Base-by-base conservation (phyloP, 176 grass and related monocot species). In the Eleusine indica region DNA sequence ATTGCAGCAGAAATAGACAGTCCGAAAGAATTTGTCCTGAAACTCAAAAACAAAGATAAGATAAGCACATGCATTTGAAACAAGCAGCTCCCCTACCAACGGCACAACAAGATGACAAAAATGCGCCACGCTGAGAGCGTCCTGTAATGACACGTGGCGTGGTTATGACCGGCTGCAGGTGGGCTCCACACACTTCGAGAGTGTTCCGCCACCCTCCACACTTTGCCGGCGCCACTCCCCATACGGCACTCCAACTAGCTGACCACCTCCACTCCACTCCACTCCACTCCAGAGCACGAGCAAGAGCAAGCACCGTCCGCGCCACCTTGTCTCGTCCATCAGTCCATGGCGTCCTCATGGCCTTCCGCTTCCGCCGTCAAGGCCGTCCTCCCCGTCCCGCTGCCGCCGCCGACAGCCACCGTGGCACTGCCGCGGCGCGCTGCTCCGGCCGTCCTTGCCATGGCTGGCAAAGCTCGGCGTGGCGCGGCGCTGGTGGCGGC, bases 401-500 rank as follows among this genome's bases (percentile, higher is more conserved):
- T 3, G 18, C 77, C 3, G 65, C 75, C 8, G 49, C 75, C 29
- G 6, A 4, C 13, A 2, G 6, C 70, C 6, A 29, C 61, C 15
- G 15, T 38, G 30, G 15, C 29, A 28, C 14, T 51, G 28, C 14
- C 54, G 9, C 6, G 53, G 73, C 53, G 57, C 21, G 21, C 49
- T 11, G 46, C 7, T 18, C 29, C 60, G 3, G 47, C 32, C 9
- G 22, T 29, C 11, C 52, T 63, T 9, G n/a, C n/a, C 48, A 30
- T 57, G 53, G 13, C 21, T 1, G 13, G 9, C 5, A 32, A 13
- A 13, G 9, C 8, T 46, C 46, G 71, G 46, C 60, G 82, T 0
- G 32, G 58, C 28, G 39, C 48, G 63, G 80, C 76, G 39, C 47
- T 35, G 22, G 87, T 73, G 66, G 84, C 75, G 53, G 68, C 86